Percentiles rank a stretch among this genome's conserved stretches.
phyloP scores from a whole-genome alignment of 441 rosid genomes.

The Pelargonium exstipulatum region DNA sequence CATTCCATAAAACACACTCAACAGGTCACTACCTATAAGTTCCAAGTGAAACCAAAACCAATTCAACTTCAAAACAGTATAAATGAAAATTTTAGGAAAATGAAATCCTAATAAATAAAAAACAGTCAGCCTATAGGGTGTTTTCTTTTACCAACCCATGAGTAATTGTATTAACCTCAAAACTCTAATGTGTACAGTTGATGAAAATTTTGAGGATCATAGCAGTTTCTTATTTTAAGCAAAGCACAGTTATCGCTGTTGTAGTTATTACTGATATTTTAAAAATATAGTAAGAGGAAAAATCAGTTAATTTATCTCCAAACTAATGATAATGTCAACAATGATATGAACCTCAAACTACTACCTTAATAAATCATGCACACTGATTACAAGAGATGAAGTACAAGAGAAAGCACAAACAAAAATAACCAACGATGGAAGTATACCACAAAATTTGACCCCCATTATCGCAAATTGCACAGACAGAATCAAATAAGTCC shows the following conservation, averaged over 20 bases:
- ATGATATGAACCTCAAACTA: no score
- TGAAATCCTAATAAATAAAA: neutral
- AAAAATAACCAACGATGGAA: slow-evolving; percentile 12
- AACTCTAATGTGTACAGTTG: neutral
- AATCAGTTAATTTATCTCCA: no score
- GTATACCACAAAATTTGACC: slow-evolving; percentile 69
- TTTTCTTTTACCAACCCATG: neutral
- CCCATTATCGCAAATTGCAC: slow-evolving; percentile 90
- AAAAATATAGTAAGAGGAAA: no score
- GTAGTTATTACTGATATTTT: no score
- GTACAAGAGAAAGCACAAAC: neutral
- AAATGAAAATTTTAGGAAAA: neutral
- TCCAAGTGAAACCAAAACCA: neutral
- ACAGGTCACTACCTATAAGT: neutral
- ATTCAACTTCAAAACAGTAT: neutral
- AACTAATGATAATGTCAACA: no score
- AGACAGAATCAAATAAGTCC: slow-evolving; percentile 60
- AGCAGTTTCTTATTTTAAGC: no score
- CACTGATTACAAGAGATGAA: no score
- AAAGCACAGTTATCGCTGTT: no score
- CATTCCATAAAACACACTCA: neutral
- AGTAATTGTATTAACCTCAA: neutral
- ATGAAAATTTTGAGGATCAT: no score
- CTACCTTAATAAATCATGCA: no score
- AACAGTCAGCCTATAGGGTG: neutral